These are phyloP conservation scores for Monosporozyma aquatica DNA, from an alignment of 805 yeast genomes.

Conservation along the genomic window DNA sequence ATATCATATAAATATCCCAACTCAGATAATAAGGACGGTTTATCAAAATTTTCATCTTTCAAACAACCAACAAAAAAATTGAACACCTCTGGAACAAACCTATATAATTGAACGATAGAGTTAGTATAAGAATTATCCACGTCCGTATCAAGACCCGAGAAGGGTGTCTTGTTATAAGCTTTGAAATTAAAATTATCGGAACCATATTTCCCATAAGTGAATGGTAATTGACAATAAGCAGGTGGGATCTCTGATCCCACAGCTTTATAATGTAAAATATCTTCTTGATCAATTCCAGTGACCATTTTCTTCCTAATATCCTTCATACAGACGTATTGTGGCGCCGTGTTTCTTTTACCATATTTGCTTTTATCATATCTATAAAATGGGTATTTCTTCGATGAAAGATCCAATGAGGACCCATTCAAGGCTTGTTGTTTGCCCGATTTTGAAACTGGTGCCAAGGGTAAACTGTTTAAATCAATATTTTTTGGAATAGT, in stretches of 20 bases:
- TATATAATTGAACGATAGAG: constrained; percentile 66
- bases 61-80: constrained; percentile 52
- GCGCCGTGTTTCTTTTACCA: constrained; percentile 46
- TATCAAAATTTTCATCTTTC: constrained; percentile 41
- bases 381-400: constrained; percentile 35
- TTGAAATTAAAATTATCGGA: constrained; percentile 89
- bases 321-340: constrained; percentile 35
- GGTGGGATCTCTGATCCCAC: constrained; percentile 46
- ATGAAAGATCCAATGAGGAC: constrained; percentile 10
- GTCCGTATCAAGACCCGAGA: constrained; percentile 85
- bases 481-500: constrained; percentile 49
- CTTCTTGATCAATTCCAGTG: background rate
- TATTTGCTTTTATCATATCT: constrained; percentile 48
- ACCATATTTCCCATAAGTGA: constrained; percentile 82
- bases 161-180: constrained; percentile 64
- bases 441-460: constrained; percentile 1
- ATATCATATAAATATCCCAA: constrained; percentile 86
- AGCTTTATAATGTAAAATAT: constrained; percentile 17
- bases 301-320: constrained; percentile 19
- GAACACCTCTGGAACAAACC: constrained; percentile 67
- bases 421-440: constrained; percentile 5
- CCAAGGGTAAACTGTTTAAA: constrained; percentile 18
- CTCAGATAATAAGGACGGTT: constrained; percentile 57
- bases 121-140: constrained; percentile 71
- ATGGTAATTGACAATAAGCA: constrained; percentile 64